Evolutionary conservation across 2,329 filamentous ascomycete species (phyloP).

Genomic region (Mycosphaerella arachidis): DNA sequence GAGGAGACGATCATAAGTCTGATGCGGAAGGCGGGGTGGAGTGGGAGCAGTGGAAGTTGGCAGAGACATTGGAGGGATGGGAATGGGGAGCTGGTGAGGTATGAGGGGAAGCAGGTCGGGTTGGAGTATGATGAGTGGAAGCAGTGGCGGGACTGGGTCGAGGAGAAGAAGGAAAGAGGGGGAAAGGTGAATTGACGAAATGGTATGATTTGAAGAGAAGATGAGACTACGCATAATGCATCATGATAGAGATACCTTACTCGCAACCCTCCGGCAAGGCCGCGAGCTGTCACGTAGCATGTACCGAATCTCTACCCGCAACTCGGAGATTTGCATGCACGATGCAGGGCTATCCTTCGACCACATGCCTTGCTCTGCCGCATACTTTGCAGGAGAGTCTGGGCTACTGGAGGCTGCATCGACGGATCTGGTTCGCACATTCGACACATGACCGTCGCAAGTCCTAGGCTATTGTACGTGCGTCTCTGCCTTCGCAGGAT

Average conservation of each 20-base stretch:
- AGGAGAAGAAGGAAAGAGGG: constrained; percentile 21
- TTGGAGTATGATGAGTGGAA: constrained; percentile 70
- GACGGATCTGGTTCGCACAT: too few relatives aligned
- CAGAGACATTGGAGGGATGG: constrained; percentile 69
- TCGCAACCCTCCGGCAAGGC: background rate
- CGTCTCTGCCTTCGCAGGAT: too few relatives aligned
- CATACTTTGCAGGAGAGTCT: too few relatives aligned
- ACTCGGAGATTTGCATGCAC: too few relatives aligned
- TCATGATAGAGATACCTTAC: background rate
- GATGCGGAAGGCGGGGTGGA: constrained; percentile 94
- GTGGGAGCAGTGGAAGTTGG: constrained; percentile 47
- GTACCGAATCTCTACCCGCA: too few relatives aligned
- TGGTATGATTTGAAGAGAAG: background rate
- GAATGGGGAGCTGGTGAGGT: constrained; percentile 68
- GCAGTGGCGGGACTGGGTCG: constrained; percentile 73
- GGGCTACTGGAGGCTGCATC: too few relatives aligned
- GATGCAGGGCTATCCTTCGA: too few relatives aligned
- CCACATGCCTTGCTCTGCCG: too few relatives aligned
- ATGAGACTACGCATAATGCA: background rate
- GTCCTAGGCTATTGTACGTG: too few relatives aligned
- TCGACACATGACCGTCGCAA: too few relatives aligned
- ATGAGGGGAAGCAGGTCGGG: constrained; percentile 76
- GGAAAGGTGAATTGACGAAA: too few relatives aligned
- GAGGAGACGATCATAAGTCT: constrained; percentile 86
- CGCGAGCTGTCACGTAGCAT: background rate